Base-by-base conservation (phyloP, 768 basidiomycete species). In the Russula abietina region DNA sequence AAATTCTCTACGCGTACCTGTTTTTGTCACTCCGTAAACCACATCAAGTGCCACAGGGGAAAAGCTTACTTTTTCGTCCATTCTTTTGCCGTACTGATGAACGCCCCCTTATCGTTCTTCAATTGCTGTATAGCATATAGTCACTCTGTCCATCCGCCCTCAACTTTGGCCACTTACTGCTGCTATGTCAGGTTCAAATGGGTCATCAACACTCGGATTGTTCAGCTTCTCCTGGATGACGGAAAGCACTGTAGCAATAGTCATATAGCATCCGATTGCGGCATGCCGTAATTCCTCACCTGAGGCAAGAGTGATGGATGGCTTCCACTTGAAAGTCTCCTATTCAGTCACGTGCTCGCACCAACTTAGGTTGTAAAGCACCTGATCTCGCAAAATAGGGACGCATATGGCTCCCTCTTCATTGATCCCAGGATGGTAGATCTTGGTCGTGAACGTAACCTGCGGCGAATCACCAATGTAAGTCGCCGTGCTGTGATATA, bases 371-470 rank as follows among this genome's bases (percentile, higher is more conserved):
- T 22, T 12, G 30, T 14, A 46, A 26, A 86, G 57, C 66, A 88
- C 91, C 77, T 92, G 89, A 72, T 93, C 91, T 69, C 88, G 83
- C 56, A 93, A 80, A 52, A 93, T 81, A 38, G 91, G 87, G 36
- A 93, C 84, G 71, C 91, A 93, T 61, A 93, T 93, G 26, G 82
- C 79, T 38, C 91, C 91, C 71, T 93, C 90, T 60, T 93, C 91
- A 66, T 93, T 91, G 72, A 93, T 89, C 41, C 92, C 91, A 30
- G 91, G 91, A 73, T 93, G 91, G 71, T 93, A 93, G 51, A 93
- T 87, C 80, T 86, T 92, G 59, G 91, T 93, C 45, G 78, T 83
- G 73, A 93, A 93, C 41, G 82, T 84, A 46, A 93, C 89, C 91
- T 93, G 63, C 41, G 30, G 39, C 66, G 68, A 26, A 38, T 48